Evolutionary conservation across 805 yeast genomes (phyloP).

Genomic region (Saccharomycopsis fibuligera): DNA sequence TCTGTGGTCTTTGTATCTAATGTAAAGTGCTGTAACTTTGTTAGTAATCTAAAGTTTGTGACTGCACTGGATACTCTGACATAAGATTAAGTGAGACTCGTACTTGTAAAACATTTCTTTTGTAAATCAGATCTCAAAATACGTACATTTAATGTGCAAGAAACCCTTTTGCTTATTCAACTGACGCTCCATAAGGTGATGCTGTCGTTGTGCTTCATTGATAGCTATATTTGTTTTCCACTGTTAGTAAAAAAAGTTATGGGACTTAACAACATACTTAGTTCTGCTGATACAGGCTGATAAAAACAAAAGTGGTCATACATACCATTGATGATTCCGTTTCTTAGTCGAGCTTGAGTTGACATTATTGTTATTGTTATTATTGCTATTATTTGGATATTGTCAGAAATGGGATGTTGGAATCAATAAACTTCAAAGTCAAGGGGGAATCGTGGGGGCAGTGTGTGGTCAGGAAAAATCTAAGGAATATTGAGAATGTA

Average conservation of each 20-base stretch:
- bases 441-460: too few species aligned
- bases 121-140: neutral
- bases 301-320: neutral
- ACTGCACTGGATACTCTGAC: neutral
- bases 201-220: slow-evolving; percentile 3
- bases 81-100: neutral
- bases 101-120: neutral
- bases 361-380: too few species aligned
- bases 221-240: neutral
- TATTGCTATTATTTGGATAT: too few species aligned
- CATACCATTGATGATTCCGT: neutral
- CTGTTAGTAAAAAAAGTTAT: neutral
- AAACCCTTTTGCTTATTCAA: slow-evolving; percentile 10
- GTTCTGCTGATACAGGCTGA: too few species aligned
- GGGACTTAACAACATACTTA: too few species aligned
- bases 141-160: slow-evolving; percentile 11
- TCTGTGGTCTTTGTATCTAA: slow-evolving; percentile 3
- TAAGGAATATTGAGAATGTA: too few species aligned
- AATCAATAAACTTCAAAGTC: too few species aligned
- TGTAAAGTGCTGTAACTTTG: neutral
- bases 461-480: too few species aligned
- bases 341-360: neutral
- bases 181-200: neutral
- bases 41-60: neutral
- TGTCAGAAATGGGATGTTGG: too few species aligned